Evolutionary conservation across 306 rosid genomes (phyloP).

Genomic region (Dalbergia cultrata): DNA sequence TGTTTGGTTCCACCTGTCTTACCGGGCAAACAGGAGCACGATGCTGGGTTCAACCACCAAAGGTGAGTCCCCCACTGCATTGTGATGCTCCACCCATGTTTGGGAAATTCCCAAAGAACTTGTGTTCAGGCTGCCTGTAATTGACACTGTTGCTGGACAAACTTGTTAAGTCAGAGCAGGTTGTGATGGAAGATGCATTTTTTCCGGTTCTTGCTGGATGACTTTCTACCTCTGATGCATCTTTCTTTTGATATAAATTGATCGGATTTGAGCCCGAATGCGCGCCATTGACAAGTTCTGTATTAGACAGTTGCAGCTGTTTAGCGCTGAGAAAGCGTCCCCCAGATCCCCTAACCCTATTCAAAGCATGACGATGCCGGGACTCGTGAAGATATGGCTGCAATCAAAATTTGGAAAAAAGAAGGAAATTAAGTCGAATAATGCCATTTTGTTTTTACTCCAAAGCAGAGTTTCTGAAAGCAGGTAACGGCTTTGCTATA

Average conservation of each 20-base stretch:
- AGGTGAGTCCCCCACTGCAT: constrained; percentile 61
- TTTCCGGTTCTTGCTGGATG: constrained; percentile 50
- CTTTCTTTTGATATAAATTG: constrained; percentile 47
- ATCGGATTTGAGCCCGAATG: constrained; percentile 31
- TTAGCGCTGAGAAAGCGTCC: constrained; percentile 88
- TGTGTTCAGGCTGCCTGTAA: constrained; percentile 57
- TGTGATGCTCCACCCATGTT: constrained; percentile 59
- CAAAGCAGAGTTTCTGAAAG: constrained; percentile 6
- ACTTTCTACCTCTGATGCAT: constrained; percentile 46
- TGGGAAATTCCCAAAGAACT: constrained; percentile 56
- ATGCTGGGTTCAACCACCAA: constrained; percentile 61
- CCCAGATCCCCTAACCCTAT: constrained; percentile 87
- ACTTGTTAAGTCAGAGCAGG: constrained; percentile 60
- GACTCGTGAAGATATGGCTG: constrained; percentile 98
- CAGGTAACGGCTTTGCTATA: constrained; percentile 11
- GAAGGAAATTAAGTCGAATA: neutral
- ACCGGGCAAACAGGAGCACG: constrained; percentile 60
- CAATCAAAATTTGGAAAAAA: constrained; percentile 44
- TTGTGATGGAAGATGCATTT: constrained; percentile 49
- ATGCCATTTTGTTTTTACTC: constrained; percentile 4
- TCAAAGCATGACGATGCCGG: constrained; percentile 87
- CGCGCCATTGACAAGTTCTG: constrained; percentile 8
- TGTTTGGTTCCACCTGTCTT: constrained; percentile 42
- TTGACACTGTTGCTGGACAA: constrained; percentile 48
- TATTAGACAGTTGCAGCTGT: constrained; percentile 55